Base-by-base conservation (phyloP, 768 basidiomycete species). In the Strobilomyces echinocephalus region DNA sequence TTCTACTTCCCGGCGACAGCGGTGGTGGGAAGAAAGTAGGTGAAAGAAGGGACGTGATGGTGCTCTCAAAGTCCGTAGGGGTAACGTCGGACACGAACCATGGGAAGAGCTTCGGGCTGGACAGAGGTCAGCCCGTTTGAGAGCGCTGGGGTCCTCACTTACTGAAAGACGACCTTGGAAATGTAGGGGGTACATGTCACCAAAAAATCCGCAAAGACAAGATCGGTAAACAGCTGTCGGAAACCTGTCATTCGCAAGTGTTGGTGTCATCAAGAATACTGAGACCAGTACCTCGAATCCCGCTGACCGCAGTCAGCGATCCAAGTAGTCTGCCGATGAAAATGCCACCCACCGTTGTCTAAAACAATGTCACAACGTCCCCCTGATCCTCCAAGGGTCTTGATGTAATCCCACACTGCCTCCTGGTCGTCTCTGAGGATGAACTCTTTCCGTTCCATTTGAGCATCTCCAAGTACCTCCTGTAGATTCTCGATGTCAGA, bases 21-120 rank as follows among this genome's bases (percentile, higher is more conserved):
- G 62, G 44, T n/a, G 55, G 57, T 10, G 69, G 53, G 63, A 87
- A 83, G 75, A 95, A 93, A 10, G 81, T 72, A 2, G 67, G 30
- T 2, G 80, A 74, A 41, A 86, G 76, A 1, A 94, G 74, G 8
- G 75, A 75, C 2, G 66, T 49, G 52, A 95, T 77, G 0, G 82
- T 79, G 46, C 74, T 69, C 24, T 66, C 60, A 68, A 97, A 97
- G 68, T 99, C 95, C 24, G 77, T 73, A 1, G 95, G 94, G 5
- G 90, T 88, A 26, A 95, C 93, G 67, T 97, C 92, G 11, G 90
- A 93, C 43, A 97, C 95, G 66, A 98, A 99, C 94, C 95, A 99
- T 0, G 95, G 95, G 48, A 97, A 88, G 9, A 88, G 74, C 69
- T 99, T 97, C 0, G 94, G 91, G 72, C 94, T 95, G 50, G 16